Conservation (phyloP, 768 basidiomycete genomes). For the Hygrocybe coccinea region DNA sequence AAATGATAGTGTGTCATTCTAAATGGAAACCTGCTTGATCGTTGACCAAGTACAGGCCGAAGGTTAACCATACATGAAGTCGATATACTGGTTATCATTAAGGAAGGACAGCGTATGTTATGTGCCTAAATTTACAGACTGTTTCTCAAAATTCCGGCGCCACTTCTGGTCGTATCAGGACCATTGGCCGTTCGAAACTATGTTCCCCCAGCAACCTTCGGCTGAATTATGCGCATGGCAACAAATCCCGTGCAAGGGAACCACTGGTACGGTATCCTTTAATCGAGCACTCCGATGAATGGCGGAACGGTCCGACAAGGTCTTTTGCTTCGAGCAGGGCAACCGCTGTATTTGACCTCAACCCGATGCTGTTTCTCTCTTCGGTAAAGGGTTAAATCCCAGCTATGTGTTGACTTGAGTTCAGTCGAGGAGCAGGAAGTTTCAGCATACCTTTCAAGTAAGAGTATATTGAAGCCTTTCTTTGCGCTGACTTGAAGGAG, state of each 20-base stretch:
- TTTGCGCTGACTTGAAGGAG: conserved; percentile 51
- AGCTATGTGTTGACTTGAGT: conserved; percentile 38
- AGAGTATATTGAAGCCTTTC: conserved; percentile 57
- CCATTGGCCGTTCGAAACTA: too few species aligned
- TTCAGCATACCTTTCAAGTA: conserved; percentile 57
- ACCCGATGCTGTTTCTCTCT: conserved; percentile 58
- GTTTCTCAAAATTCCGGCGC: too few species aligned
- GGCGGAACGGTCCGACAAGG: conserved; percentile 51
- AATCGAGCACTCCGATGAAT: conserved; percentile 60
- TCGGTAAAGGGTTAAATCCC: conserved; percentile 62
- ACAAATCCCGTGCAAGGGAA: background rate
- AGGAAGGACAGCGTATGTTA: too few species aligned
- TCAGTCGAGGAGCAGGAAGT: conserved; percentile 2
- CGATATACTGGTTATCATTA: too few species aligned
- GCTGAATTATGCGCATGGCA: background rate
- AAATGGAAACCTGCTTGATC: too few species aligned
- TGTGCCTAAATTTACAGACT: too few species aligned
- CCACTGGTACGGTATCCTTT: conserved; percentile 9
- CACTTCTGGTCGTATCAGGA: too few species aligned
- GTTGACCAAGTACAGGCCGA: too few species aligned
- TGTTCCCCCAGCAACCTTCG: background rate
- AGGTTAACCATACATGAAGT: too few species aligned
- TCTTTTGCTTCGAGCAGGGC: conserved; percentile 50
- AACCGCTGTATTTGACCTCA: conserved; percentile 64
- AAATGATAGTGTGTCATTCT: too few species aligned